Evolutionary conservation across 2,329 filamentous ascomycete species (phyloP).

Genomic region (Penicillium italicum): DNA sequence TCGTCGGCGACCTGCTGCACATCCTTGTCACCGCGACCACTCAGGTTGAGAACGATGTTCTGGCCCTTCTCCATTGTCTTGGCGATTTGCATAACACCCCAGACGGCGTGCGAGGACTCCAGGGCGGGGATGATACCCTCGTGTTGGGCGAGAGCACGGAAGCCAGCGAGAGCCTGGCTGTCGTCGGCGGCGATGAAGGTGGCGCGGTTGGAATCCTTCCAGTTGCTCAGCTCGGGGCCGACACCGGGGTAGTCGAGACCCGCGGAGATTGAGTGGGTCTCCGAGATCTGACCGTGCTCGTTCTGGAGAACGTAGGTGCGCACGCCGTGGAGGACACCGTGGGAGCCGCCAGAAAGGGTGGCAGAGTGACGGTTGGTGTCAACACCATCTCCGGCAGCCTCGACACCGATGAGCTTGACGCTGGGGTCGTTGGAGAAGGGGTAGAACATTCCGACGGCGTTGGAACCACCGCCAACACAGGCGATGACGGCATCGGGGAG

Average conservation of each 20-base stretch:
- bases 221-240: constrained; percentile 82
- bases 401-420: constrained; percentile 88
- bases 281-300: constrained; percentile 83
- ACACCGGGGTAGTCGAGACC: constrained; percentile 97
- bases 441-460: constrained; percentile 97
- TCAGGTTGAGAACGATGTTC: constrained; percentile 90
- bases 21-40: constrained; percentile 94
- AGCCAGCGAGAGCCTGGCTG: constrained; percentile 81
- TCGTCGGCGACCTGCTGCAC: constrained; percentile 97
- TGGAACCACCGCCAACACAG: constrained; percentile 92
- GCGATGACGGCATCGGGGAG: constrained; percentile 94
- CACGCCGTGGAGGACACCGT: constrained; percentile 93
- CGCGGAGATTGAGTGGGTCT: constrained; percentile 95
- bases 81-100: constrained; percentile 80
- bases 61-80: constrained; percentile 87
- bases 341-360: constrained; percentile 78
- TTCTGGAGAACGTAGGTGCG: constrained; percentile 94
- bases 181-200: constrained; percentile 90
- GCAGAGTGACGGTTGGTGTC: constrained; percentile 83
- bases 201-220: constrained; percentile 87
- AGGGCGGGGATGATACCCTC: constrained; percentile 97
- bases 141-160: constrained; percentile 76
- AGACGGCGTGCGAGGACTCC: constrained; percentile 90
- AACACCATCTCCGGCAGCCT: constrained; percentile 89
- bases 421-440: constrained; percentile 81